These are phyloP conservation scores for Cubamyces sp. DNA, from an alignment of 768 basidiomycete genomes.

Conservation along the genomic window DNA sequence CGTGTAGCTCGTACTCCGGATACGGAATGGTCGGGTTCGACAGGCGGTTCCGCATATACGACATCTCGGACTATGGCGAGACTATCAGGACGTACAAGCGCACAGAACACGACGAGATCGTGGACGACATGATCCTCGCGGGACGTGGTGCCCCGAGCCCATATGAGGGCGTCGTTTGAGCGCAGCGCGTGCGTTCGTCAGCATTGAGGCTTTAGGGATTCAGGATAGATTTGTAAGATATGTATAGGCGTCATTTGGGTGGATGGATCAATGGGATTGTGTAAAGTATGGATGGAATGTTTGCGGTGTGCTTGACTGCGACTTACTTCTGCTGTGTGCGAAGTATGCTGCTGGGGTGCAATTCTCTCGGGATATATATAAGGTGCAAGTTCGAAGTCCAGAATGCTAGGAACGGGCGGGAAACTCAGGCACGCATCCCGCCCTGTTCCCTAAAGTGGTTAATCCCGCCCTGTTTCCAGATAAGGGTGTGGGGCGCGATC, in stretches of 20 bases:
- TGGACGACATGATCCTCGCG: constrained; percentile 66
- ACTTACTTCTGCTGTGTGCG: no score
- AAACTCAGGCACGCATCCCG: not conserved
- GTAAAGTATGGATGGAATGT: no score
- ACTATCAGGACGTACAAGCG: constrained; percentile 88
- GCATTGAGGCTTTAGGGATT: no score
- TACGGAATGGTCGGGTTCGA: constrained; percentile 88
- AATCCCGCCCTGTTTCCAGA: not conserved
- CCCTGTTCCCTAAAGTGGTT: not conserved
- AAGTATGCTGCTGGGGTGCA: no score
- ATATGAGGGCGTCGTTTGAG: constrained; percentile 18
- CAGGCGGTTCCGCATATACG: constrained; percentile 87
- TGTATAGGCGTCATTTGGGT: no score
- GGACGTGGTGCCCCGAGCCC: constrained; percentile 46
- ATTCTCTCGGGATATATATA: no score
- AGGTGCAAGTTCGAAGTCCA: no score
- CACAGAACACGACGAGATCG: constrained; percentile 67
- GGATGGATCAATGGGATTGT: no score
- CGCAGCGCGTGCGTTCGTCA: not conserved
- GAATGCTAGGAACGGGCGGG: no score
- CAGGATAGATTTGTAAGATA: no score
- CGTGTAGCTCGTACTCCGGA: constrained; percentile 72
- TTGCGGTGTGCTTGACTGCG: no score
- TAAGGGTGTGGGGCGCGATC: not conserved
- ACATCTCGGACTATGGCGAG: constrained; percentile 89